These are phyloP conservation scores for Cochlearia excelsa DNA, from an alignment of 345 rosid species.

Conservation along the genomic window DNA sequence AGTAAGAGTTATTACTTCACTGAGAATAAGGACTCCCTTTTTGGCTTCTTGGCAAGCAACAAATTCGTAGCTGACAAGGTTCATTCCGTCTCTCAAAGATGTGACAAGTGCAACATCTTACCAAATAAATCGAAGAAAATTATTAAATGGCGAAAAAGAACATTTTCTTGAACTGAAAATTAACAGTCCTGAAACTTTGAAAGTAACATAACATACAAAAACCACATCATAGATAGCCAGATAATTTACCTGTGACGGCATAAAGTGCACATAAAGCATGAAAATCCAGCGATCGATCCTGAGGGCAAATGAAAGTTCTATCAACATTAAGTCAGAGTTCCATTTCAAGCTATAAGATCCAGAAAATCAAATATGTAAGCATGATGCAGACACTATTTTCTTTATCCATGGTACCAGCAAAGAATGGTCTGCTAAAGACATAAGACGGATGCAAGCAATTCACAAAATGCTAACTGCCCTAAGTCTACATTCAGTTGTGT, in stretches of 20 bases:
- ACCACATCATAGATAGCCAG: constrained; percentile 3
- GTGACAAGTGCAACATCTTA: constrained; percentile 97
- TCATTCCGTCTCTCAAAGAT: constrained; percentile 99
- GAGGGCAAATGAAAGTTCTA: constrained; percentile 31
- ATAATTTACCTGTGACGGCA: constrained; percentile 84
- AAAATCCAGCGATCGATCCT: constrained; percentile 99
- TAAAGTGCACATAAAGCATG: constrained; percentile 77
- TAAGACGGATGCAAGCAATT: constrained; percentile 6
- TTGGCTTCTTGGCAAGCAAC: constrained; percentile 97
- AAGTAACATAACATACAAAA: constrained; percentile 20
- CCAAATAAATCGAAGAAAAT: constrained; percentile 20
- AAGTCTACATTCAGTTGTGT: background rate
- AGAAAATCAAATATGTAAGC: constrained; percentile 6
- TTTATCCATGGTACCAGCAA: background rate
- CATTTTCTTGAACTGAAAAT: background rate
- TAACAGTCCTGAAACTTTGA: constrained; percentile 2
- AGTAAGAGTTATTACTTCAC: constrained; percentile 65
- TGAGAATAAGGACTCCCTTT: constrained; percentile 98
- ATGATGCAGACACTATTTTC: background rate
- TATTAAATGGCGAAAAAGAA: constrained; percentile 16
- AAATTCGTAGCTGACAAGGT: constrained; percentile 98
- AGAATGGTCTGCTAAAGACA: constrained; percentile 6
- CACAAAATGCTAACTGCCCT: background rate
- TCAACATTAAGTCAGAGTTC: constrained; percentile 20
- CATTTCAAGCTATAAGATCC: constrained; percentile 15